phyloP scores from a whole-genome alignment of 75 land plant species.

The Pinus albicaulis region DNA sequence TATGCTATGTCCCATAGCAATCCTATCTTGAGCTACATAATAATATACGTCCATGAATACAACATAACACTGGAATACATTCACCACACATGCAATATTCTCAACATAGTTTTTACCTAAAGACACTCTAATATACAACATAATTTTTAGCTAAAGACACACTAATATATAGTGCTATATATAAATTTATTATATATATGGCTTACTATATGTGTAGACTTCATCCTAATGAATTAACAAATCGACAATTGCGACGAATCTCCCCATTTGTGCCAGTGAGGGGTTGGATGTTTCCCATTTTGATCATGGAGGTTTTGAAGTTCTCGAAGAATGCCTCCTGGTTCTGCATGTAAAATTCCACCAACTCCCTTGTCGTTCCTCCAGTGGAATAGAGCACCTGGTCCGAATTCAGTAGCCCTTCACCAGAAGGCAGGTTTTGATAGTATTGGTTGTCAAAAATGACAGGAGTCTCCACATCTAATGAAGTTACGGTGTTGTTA shows the following conservation, averaged over 20 bases:
- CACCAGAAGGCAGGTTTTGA: conserved; percentile 45
- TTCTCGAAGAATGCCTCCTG: conserved; percentile 15
- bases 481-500: conserved; percentile 2
- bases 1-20: too few species aligned
- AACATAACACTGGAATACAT: too few species aligned
- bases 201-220: too few species aligned
- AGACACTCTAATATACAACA: too few species aligned
- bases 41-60: too few species aligned
- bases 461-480: conserved; percentile 64
- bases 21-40: too few species aligned
- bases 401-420: conserved; percentile 77
- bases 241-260: conserved; percentile 31
- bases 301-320: conserved; percentile 29
- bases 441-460: conserved; percentile 85
- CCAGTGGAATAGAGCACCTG: conserved; percentile 41
- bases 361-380: conserved; percentile 6
- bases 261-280: conserved; percentile 24
- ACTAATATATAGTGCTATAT: too few species aligned
- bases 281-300: conserved; percentile 27
- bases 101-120: too few species aligned
- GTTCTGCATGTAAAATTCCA: conserved; percentile 16
- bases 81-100: too few species aligned
- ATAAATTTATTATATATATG: too few species aligned
- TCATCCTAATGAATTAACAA: not conserved
- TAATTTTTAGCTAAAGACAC: too few species aligned